phyloP scores from a whole-genome alignment of 345 rosid genomes.

The Lepidium didymum region DNA sequence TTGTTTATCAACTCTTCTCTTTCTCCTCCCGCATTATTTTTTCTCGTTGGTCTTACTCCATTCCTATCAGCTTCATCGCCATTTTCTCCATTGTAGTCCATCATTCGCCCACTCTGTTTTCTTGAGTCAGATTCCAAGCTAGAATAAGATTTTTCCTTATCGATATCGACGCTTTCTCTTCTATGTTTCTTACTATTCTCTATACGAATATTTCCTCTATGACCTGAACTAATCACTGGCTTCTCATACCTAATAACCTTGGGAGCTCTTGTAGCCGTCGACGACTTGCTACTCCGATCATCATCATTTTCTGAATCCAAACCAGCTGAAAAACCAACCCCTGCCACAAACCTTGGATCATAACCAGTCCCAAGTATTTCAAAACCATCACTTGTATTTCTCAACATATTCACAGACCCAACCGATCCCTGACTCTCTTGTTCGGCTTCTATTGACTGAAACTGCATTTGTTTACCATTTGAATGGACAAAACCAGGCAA shows the following conservation, averaged over 20 bases:
- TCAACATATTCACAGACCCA: conserved; percentile 36
- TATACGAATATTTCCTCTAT: conserved; percentile 37
- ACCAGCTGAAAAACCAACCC: conserved; percentile 43
- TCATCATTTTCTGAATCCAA: conserved; percentile 56
- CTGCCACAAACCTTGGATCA: conserved; percentile 30
- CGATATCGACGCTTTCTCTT: conserved; percentile 69
- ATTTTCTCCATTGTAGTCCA: conserved; percentile 47
- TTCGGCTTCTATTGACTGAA: conserved; percentile 22
- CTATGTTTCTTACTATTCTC: conserved; percentile 82
- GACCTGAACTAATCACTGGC: conserved; percentile 37
- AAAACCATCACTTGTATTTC: conserved; percentile 29
- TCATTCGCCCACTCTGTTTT: conserved; percentile 38
- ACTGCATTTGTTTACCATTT: conserved; percentile 32
- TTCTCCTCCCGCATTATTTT: conserved; percentile 30
- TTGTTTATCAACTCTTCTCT: conserved; percentile 38
- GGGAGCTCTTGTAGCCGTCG: conserved; percentile 67
- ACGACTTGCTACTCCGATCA: conserved; percentile 70
- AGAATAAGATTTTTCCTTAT: conserved; percentile 77
- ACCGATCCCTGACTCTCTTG: conserved; percentile 42
- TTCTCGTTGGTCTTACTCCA: conserved; percentile 21
- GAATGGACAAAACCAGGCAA: conserved; percentile 34
- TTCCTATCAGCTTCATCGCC: conserved; percentile 34
- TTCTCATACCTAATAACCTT: conserved; percentile 45
- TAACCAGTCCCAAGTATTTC: conserved; percentile 26
- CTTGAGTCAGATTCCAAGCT: conserved; percentile 75